Percentiles rank a stretch among this genome's conserved stretches.
These are phyloP conservation scores for Botrytis fragariae DNA, from an alignment of 2,329 filamentous ascomycete species.

Conservation along the genomic window DNA sequence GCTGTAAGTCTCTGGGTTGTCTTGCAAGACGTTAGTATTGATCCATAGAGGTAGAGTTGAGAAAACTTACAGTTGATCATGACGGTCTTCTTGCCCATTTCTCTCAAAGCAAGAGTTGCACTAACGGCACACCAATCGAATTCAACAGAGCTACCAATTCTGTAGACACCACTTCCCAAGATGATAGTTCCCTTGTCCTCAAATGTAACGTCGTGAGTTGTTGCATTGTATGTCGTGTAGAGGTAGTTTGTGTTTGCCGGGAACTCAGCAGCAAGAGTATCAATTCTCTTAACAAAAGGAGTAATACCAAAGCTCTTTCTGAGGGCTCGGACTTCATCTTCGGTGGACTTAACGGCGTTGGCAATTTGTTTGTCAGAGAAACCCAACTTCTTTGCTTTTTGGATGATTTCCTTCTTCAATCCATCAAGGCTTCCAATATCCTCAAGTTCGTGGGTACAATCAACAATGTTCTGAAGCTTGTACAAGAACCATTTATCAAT, in stretches of 20 bases:
- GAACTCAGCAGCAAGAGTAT: conserved; percentile 97
- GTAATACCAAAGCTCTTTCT: conserved; percentile 84
- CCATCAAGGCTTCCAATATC: conserved; percentile 77
- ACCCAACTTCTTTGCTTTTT: conserved; percentile 94
- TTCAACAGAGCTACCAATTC: conserved; percentile 95
- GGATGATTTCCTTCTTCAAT: conserved; percentile 82
- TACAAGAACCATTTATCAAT: conserved; percentile 99
- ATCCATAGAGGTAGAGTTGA: not conserved
- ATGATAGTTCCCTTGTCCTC: conserved; percentile 89
- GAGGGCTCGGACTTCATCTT: conserved; percentile 84
- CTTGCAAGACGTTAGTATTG: not conserved
- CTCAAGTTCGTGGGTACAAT: conserved; percentile 84
- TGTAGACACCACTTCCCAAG: conserved; percentile 92
- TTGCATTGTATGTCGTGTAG: conserved; percentile 97
- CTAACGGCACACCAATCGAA: conserved; percentile 99
- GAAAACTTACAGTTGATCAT: conserved; percentile 70
- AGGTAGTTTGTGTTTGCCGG: not conserved
- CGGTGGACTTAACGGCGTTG: conserved; percentile 75
- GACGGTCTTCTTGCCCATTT: conserved; percentile 93
- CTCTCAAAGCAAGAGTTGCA: conserved; percentile 75
- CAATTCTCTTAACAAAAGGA: conserved; percentile 98
- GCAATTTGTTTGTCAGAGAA: conserved; percentile 98
- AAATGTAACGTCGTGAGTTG: conserved; percentile 88
- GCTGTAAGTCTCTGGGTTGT: conserved; percentile 60
- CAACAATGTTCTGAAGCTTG: conserved; percentile 96